Evolutionary conservation across 1,284 basidiomycete species (phyloP).

Genomic region (Earliella scabrosa): DNA sequence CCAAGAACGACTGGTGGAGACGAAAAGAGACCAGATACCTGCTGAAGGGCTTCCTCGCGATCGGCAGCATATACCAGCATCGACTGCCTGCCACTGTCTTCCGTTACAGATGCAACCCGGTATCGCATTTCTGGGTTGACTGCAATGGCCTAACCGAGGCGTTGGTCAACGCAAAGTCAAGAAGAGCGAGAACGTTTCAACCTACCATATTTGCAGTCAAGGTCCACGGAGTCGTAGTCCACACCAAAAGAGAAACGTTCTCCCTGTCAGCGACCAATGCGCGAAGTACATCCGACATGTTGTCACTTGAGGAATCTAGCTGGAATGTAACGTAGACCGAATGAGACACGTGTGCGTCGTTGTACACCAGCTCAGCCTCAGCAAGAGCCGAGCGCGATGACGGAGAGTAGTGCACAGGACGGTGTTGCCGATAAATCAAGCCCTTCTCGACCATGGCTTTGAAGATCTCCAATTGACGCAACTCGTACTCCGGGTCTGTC

Average conservation of each 20-base stretch:
- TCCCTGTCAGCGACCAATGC: constrained; percentile 21
- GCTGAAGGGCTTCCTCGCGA: constrained; percentile 38
- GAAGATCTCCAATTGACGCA: constrained; percentile 88
- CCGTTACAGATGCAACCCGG: constrained; percentile 52
- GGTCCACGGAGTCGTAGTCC: constrained; percentile 99
- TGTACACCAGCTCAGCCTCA: constrained; percentile 94
- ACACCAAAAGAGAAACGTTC: constrained; percentile 75
- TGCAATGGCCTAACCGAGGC: constrained; percentile 73
- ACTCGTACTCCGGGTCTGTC: constrained; percentile 85
- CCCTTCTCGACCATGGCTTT: constrained; percentile 89
- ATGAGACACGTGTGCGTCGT: constrained; percentile 86
- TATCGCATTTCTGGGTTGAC: constrained; percentile 81
- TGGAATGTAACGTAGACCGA: constrained; percentile 88
- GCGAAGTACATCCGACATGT: constrained; percentile 30
- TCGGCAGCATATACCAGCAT: constrained; percentile 71
- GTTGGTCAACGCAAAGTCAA: neutral
- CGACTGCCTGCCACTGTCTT: constrained; percentile 37
- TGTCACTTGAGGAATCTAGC: constrained; percentile 42
- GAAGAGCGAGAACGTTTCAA: neutral
- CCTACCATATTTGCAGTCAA: constrained; percentile 93
- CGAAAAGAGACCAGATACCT: constrained; percentile 13
- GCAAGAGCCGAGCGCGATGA: constrained; percentile 94
- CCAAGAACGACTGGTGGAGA: constrained; percentile 33
- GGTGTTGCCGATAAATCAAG: constrained; percentile 85
- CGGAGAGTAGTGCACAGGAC: constrained; percentile 96